These are phyloP conservation scores for Macrocybe gigantea DNA, from an alignment of 768 basidiomycete species.

Conservation along the genomic window DNA sequence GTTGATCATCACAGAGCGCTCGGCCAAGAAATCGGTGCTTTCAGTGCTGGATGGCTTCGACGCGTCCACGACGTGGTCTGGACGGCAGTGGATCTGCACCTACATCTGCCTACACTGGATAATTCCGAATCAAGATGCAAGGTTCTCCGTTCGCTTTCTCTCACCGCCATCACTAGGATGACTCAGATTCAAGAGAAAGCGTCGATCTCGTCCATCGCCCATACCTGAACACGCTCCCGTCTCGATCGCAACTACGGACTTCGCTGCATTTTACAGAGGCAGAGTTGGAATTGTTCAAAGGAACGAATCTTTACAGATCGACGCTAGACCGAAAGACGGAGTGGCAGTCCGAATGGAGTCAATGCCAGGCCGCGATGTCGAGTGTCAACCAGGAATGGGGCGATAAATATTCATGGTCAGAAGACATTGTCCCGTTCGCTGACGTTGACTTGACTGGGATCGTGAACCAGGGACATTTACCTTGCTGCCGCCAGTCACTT, in stretches of 20 bases:
- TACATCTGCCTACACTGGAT: slow-evolving; percentile 68
- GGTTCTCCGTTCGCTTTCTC: slow-evolving; percentile 18
- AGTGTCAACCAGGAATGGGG: slow-evolving; percentile 35
- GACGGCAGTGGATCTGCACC: slow-evolving; percentile 60
- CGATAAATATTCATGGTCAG: slow-evolving; percentile 62
- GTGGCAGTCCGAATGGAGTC: slow-evolving; percentile 60
- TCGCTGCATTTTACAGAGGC: slow-evolving; percentile 61
- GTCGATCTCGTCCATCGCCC: slow-evolving; percentile 36
- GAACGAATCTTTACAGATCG: slow-evolving; percentile 79
- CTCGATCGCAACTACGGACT: slow-evolving; percentile 50
- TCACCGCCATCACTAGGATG: slow-evolving; percentile 1
- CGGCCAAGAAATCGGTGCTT: slow-evolving; percentile 38
- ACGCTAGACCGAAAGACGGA: slow-evolving; percentile 57
- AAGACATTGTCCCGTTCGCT: neutral
- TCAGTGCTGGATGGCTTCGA: slow-evolving; percentile 25
- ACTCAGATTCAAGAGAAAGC: slow-evolving; percentile 9
- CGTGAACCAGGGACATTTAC: slow-evolving; percentile 57
- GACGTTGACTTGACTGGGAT: neutral
- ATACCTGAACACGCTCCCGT: slow-evolving; percentile 69
- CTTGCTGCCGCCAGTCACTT: slow-evolving; percentile 69
- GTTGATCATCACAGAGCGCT: slow-evolving; percentile 54
- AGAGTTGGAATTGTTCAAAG: slow-evolving; percentile 65
- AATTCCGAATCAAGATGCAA: slow-evolving; percentile 22
- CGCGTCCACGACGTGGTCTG: slow-evolving; percentile 36
- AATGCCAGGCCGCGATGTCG: slow-evolving; percentile 40